phyloP scores from a whole-genome alignment of 1,284 basidiomycete species.

The Austropuccinia psidii region DNA sequence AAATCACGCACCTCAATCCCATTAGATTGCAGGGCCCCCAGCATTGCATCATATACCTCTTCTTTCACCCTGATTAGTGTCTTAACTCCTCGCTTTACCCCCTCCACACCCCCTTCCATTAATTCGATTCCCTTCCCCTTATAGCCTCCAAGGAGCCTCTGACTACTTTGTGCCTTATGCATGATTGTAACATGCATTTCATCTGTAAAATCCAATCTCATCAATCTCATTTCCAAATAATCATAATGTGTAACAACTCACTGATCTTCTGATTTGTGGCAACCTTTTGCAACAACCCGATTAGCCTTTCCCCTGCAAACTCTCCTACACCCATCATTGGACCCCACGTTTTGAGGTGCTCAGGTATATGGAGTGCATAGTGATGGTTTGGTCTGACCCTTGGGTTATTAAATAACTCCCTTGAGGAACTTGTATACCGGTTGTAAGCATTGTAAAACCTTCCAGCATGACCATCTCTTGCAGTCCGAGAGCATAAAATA shows the following conservation, averaged over 20 bases:
- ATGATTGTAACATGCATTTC: no score
- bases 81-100: neutral
- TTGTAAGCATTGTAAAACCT: neutral
- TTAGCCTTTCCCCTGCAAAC: neutral
- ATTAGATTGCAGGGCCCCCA: neutral
- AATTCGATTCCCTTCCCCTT: no score
- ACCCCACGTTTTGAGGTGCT: neutral
- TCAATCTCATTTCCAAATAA: no score
- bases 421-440: neutral
- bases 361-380: neutral
- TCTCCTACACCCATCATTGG: neutral
- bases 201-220: no score
- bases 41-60: no score
- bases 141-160: no score
- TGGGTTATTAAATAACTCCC: neutral
- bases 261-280: constrained; percentile 1
- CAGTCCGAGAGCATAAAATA: neutral
- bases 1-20: neutral
- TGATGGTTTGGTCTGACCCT: constrained; percentile 5
- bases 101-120: neutral
- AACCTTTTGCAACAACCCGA: constrained; percentile 6
- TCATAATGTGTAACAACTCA: no score
- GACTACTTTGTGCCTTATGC: no score
- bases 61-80: neutral
- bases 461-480: neutral